A percentile compares a stretch with the other conserved stretches of the same genome.
These are phyloP conservation scores for Magnolia kwangsiensis DNA, from an alignment of 164 flowering plant species.

Conservation along the genomic window DNA sequence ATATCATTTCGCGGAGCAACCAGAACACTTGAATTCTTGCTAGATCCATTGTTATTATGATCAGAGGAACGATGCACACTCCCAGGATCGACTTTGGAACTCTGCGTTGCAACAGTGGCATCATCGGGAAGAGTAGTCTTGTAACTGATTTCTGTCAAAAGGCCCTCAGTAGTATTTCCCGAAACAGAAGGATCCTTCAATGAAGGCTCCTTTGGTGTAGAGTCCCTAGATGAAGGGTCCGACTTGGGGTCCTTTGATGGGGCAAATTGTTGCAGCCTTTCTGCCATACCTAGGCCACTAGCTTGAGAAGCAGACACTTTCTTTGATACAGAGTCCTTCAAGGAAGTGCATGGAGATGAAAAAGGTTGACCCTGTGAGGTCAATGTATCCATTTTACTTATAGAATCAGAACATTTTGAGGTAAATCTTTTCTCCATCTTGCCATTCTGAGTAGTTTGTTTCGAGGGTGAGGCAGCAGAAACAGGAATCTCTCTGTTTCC, in stretches of 20 bases:
- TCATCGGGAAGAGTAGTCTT: not conserved
- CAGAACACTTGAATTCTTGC: conserved; percentile 10
- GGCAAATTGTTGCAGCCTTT: conserved; percentile 10
- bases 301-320: conserved; percentile 19
- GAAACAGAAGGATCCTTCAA: not conserved
- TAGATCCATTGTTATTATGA: not conserved
- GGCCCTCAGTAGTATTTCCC: not conserved
- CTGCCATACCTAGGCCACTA: not conserved
- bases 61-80: not conserved
- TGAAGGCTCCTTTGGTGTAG: not conserved
- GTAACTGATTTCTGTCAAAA: not conserved
- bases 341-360: not conserved
- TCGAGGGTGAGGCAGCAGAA: conserved; percentile 16
- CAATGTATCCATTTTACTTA: conserved; percentile 7
- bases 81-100: conserved; percentile 6
- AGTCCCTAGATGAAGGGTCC: not conserved
- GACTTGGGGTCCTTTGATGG: not conserved
- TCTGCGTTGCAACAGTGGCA: not conserved
- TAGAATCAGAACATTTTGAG: conserved; percentile 17
- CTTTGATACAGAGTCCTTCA: conserved; percentile 14
- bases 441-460: conserved; percentile 27
- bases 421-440: conserved; percentile 14
- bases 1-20: conserved; percentile 3
- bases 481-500: conserved; percentile 21
- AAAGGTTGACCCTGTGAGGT: not conserved